Percentiles rank a stretch among this genome's conserved stretches.
Evolutionary conservation across 2,329 filamentous ascomycete species (phyloP).

Genomic region (Diatrype stigma): DNA sequence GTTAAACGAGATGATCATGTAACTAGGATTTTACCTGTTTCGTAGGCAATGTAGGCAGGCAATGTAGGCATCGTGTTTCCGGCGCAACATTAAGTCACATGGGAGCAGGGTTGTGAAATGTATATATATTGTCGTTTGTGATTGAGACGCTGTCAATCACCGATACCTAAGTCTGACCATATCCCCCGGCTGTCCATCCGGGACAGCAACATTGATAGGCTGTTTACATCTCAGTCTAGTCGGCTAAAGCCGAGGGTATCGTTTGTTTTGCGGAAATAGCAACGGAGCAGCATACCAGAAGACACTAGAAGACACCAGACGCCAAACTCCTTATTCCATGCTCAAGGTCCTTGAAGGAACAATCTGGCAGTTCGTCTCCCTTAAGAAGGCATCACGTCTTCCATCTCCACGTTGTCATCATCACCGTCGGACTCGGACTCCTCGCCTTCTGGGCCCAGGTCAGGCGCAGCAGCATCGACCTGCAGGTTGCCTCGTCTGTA

Average conservation of each 20-base stretch:
- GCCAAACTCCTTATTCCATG: constrained; percentile 16
- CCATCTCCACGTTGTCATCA: constrained; percentile 69
- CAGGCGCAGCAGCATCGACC: constrained; percentile 47
- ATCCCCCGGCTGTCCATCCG: neutral
- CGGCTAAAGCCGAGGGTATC: constrained; percentile 21
- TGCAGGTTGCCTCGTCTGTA: constrained; percentile 54
- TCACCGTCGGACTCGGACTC: constrained; percentile 61
- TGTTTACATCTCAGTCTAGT: constrained; percentile 8
- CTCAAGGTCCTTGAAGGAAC: neutral
- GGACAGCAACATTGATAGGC: neutral
- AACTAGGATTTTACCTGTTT: too few relatives aligned
- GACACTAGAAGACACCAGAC: constrained; percentile 4
- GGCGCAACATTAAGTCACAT: too few relatives aligned
- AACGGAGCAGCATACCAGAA: constrained; percentile 2
- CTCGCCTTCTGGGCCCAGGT: constrained; percentile 39
- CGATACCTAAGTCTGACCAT: neutral
- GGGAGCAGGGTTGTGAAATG: too few relatives aligned
- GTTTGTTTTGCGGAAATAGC: constrained; percentile 11
- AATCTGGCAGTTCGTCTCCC: neutral
- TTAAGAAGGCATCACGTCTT: constrained; percentile 59
- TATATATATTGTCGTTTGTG: too few relatives aligned
- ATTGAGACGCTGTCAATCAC: too few relatives aligned
- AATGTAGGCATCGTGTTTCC: too few relatives aligned
- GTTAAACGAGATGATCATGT: too few relatives aligned
- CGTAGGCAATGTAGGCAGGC: too few relatives aligned